Evolutionary conservation across 2,329 filamentous ascomycete species (phyloP).

Genomic region (Juglanconis juglandina): DNA sequence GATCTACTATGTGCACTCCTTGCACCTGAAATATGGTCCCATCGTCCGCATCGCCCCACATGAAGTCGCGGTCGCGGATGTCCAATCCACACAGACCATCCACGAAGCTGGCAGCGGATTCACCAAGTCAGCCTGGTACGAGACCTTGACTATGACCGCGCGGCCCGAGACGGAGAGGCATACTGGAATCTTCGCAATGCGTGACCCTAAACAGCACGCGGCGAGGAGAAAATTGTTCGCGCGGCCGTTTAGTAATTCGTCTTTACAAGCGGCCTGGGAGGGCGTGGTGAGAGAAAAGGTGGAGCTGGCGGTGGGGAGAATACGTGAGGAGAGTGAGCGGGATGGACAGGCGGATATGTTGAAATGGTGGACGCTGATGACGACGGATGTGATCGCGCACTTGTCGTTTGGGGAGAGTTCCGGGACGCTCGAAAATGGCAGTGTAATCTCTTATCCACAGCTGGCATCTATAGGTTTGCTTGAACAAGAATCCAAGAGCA

Average conservation of each 20-base stretch:
- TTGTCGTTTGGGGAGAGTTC: constrained; percentile 38
- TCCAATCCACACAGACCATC: constrained; percentile 4
- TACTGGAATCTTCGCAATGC: constrained; percentile 8
- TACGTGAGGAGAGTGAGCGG: constrained; percentile 2
- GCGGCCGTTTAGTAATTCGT: constrained; percentile 10
- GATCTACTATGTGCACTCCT: constrained; percentile 13
- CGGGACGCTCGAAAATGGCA: constrained; percentile 23
- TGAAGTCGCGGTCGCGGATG: constrained; percentile 7
- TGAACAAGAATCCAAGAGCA: constrained; percentile 26
- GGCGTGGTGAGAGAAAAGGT: constrained; percentile 2
- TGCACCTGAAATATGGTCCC: constrained; percentile 14
- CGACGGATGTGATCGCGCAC: constrained; percentile 41
- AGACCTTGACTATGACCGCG: neutral
- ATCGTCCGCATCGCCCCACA: constrained; percentile 13
- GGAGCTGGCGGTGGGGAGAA: constrained; percentile 6
- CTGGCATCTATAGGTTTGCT: too few relatives aligned
- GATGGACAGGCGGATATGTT: constrained; percentile 33
- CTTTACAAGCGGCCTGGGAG: constrained; percentile 12
- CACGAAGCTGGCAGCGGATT: constrained; percentile 12
- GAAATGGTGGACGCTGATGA: constrained; percentile 43
- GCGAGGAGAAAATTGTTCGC: constrained; percentile 13
- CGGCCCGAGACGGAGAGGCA: neutral
- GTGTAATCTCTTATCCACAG: neutral
- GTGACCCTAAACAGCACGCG: constrained; percentile 6
- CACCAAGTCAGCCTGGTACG: constrained; percentile 13